Evolutionary conservation across 257 asterid species (phyloP), one percentile per base, ranked within the genome.

Genomic region (Penstemon eatonii): DNA sequence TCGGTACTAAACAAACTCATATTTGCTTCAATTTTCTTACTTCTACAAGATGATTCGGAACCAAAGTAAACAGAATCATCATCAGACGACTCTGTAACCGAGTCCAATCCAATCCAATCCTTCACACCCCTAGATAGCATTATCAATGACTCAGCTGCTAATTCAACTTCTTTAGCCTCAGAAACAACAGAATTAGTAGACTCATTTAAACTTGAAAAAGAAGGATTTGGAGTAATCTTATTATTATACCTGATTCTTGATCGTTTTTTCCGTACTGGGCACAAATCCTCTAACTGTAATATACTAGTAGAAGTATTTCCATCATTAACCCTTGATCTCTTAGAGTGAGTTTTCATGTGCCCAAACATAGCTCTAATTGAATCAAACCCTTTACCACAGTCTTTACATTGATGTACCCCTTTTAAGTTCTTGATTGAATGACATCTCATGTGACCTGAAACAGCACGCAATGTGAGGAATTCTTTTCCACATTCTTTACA

Each of bases 281-380:
- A 82, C 42, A 81, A 60, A 56, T 65, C 71, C 43, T 77, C 88
- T 47, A 82, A 69, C 18, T 81, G 93, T 0, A 86, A 71, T 25
- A 80, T 60, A 57, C 68, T 75, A 6, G 77, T 82, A 46, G 73
- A 78, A 53, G 77, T 63, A 25, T 0, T 25, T 37, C 69, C 83
- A 65, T 57, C 25, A 43, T 36, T 46, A 45, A 33, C 72, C 71
- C 66, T 80, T 7, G 63, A 73, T 73, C 71, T 85, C 85, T 86
- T 90, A 52, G 96, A 76, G 66, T 93, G 96, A 10, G 75, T 80
- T 70, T 85, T 93, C 98, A 88, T 85, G 76, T 93, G 98, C 13
- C 97, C 98, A 63, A 78, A 88, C 86, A 93, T 56, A 6, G 97
- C 98, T 51, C 84, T 82, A 47, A 67, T 44, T 19, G 97, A 88